These are phyloP conservation scores for Rhizophora apiculata DNA, from an alignment of 345 rosid genomes.

Conservation along the genomic window DNA sequence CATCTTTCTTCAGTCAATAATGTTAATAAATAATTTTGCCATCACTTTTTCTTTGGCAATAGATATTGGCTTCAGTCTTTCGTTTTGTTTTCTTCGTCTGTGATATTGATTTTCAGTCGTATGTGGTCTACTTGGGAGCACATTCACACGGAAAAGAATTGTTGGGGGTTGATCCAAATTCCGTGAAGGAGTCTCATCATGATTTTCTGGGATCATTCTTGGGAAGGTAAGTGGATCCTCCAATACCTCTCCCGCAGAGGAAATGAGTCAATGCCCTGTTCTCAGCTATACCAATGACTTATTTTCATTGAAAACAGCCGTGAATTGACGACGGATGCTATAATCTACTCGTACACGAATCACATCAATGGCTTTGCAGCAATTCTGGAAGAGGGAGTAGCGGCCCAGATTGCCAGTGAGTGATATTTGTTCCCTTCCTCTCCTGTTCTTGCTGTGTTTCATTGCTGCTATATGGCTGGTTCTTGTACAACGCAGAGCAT, in stretches of 20 bases:
- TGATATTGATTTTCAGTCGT: neutral
- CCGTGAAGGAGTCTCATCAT: constrained; percentile 19
- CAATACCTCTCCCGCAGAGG: neutral
- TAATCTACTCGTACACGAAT: constrained; percentile 31
- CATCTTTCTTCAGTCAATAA: too few species aligned
- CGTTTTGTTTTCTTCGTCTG: neutral
- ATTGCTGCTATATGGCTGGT: neutral
- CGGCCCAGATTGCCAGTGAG: constrained; percentile 30
- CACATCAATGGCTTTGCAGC: constrained; percentile 41
- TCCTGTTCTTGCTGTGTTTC: constrained; percentile 1
- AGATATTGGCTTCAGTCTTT: neutral
- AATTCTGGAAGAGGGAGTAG: constrained; percentile 27
- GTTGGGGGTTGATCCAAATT: constrained; percentile 1
- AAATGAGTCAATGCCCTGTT: neutral
- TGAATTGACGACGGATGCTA: constrained; percentile 14
- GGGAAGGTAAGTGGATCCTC: constrained; percentile 27
- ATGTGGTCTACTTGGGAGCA: neutral
- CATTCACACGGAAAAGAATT: constrained; percentile 1
- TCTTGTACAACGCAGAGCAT: constrained; percentile 36
- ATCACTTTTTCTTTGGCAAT: neutral
- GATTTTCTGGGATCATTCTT: constrained; percentile 34
- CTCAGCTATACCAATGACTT: neutral
- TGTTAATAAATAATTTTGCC: too few species aligned
- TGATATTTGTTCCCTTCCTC: neutral
- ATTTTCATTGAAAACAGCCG: constrained; percentile 10